phyloP scores from a whole-genome alignment of 2,329 filamentous ascomycete genomes.

The Apiospora aurea region DNA sequence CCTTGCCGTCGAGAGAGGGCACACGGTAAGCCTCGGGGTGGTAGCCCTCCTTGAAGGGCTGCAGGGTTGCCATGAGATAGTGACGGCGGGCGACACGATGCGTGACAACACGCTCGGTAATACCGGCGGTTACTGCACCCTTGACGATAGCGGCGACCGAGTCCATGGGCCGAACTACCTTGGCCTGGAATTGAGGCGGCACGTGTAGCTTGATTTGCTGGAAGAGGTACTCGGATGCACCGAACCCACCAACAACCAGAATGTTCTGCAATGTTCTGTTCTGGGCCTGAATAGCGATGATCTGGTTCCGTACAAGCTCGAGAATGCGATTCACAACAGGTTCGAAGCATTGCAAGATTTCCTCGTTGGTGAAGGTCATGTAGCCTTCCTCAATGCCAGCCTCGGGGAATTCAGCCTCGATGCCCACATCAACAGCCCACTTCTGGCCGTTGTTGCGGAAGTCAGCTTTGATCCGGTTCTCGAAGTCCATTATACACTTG shows the following conservation, averaged over 20 bases:
- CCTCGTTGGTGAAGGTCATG: conserved; percentile 25
- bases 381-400: conserved; percentile 52
- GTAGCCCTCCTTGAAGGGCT: conserved; percentile 98
- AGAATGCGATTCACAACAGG: conserved; percentile 21
- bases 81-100: conserved; percentile 96
- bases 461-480: conserved; percentile 23
- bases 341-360: conserved; percentile 24
- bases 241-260: conserved; percentile 48
- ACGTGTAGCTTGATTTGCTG: conserved; percentile 34
- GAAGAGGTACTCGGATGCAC: conserved; percentile 45
- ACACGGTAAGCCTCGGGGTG: conserved; percentile 98
- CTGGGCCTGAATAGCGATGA: conserved; percentile 16
- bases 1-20: conserved; percentile 93
- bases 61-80: conserved; percentile 98
- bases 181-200: conserved; percentile 93
- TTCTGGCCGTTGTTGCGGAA: conserved; percentile 72
- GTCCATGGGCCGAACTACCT: conserved; percentile 42
- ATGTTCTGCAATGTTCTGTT: conserved; percentile 36
- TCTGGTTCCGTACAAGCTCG: conserved; percentile 18
- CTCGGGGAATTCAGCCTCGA: conserved; percentile 97
- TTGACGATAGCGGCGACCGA: conserved; percentile 36
- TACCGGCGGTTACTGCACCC: conserved; percentile 71
- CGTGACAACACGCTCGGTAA: conserved; percentile 95
- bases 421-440: conserved; percentile 98
- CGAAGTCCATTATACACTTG: conserved; percentile 25